Evolutionary conservation across 768 basidiomycete genomes (phyloP).

Genomic region (Rhodotorula paludigena): DNA sequence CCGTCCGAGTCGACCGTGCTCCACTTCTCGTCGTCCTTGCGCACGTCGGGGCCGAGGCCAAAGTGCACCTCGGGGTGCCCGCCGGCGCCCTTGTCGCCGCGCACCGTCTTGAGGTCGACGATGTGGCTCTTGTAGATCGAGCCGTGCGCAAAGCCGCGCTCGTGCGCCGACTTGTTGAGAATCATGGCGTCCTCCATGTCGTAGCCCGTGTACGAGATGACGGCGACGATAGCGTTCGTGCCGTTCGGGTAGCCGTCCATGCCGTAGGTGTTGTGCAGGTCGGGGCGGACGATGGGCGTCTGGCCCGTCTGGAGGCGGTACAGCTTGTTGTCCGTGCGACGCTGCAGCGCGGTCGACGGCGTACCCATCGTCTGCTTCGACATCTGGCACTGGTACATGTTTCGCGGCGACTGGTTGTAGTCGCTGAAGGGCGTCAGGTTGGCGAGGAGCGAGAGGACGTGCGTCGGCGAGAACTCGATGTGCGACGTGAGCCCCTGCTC

Average conservation of each 20-base stretch:
- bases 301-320: conserved; percentile 94
- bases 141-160: conserved; percentile 94
- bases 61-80: conserved; percentile 77
- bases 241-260: conserved; percentile 99
- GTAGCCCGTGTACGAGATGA: conserved; percentile 99
- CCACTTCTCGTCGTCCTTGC: conserved; percentile 52
- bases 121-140: conserved; percentile 93
- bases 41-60: conserved; percentile 70
- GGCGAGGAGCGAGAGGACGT: conserved; percentile 91
- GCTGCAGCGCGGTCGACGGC: conserved; percentile 80
- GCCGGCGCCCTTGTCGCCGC: conserved; percentile 57
- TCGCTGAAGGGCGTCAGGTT: conserved; percentile 98
- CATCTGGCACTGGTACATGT: conserved; percentile 66
- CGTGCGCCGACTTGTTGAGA: conserved; percentile 95
- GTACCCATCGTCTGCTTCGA: conserved; percentile 99
- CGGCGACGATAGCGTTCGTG: conserved; percentile 96
- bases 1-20: conserved; percentile 74
- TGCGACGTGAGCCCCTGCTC: conserved; percentile 70
- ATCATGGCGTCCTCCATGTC: conserved; percentile 99
- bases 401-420: conserved; percentile 80
- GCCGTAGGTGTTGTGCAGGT: conserved; percentile 84
- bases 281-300: conserved; percentile 87
- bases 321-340: conserved; percentile 96
- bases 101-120: conserved; percentile 77
- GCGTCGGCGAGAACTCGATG: conserved; percentile 89